Conservation (phyloP, 140 eudicot genomes). For the Flaveria floridana region DNA sequence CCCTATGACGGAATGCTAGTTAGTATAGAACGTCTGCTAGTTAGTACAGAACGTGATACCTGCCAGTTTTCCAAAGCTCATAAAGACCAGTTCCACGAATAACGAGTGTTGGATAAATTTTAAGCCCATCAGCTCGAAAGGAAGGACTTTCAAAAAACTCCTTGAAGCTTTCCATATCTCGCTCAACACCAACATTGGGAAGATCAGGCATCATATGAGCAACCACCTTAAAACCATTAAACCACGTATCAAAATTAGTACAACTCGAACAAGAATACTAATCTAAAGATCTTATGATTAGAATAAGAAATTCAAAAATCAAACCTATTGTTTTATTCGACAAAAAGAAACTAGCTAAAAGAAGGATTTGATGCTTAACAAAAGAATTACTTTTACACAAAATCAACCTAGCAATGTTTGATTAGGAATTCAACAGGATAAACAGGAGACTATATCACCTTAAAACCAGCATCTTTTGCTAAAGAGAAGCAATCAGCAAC, state of each 20-base stretch:
- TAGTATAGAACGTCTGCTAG: background rate
- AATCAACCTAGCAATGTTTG: slow-evolving; percentile 15
- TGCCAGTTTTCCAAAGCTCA: slow-evolving; percentile 99
- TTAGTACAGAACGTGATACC: slow-evolving; percentile 39
- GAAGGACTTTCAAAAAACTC: slow-evolving; percentile 92
- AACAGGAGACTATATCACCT: slow-evolving; percentile 43
- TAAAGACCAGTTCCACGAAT: slow-evolving; percentile 99
- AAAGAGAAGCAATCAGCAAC: slow-evolving; percentile 95
- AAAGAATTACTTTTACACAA: background rate
- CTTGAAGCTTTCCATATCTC: slow-evolving; percentile 96
- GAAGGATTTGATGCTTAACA: background rate
- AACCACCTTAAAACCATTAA: slow-evolving; percentile 55
- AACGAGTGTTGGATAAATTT: slow-evolving; percentile 93
- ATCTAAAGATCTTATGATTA: background rate
- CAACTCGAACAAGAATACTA: slow-evolving; percentile 4
- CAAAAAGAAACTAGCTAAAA: background rate
- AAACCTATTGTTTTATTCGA: background rate
- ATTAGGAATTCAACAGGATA: background rate
- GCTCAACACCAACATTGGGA: slow-evolving; percentile 96
- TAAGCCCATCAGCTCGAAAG: slow-evolving; percentile 92
- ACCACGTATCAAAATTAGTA: slow-evolving; percentile 20
- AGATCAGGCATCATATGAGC: slow-evolving; percentile 99
- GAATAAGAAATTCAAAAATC: background rate
- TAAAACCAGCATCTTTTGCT: slow-evolving; percentile 99
- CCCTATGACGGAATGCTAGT: slow-evolving; percentile 3